phyloP scores from a whole-genome alignment of 176 grass and related monocot genomes.

The Lolium multiflorum region DNA sequence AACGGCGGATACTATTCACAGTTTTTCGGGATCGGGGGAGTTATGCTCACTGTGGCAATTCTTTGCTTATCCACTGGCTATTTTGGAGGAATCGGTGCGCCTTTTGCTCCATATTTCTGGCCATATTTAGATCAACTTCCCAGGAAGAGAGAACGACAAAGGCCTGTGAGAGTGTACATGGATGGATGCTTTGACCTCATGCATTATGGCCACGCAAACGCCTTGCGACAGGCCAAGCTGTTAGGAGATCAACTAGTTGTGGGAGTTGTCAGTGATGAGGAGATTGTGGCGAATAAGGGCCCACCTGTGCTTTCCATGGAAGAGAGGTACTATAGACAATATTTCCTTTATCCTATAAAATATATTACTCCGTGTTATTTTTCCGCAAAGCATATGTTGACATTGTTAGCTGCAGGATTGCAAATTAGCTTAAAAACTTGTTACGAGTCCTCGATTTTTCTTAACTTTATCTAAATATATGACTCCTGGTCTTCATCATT shows the following conservation, averaged over 20 bases:
- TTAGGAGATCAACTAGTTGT: constrained; percentile 82
- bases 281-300: constrained; percentile 90
- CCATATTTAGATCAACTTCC: constrained; percentile 70
- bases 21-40: constrained; percentile 81
- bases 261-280: constrained; percentile 89
- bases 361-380: neutral
- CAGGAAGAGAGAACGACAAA: constrained; percentile 68
- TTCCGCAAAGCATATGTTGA: neutral
- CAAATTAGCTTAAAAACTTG: constrained; percentile 17
- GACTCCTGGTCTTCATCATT: neutral
- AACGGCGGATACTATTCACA: constrained; percentile 69
- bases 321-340: constrained; percentile 60
- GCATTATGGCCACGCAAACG: constrained; percentile 95
- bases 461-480: neutral
- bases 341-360: constrained; percentile 1
- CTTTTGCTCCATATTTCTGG: constrained; percentile 69
- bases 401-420: neutral
- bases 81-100: constrained; percentile 80
- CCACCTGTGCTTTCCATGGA: constrained; percentile 93
- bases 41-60: constrained; percentile 71
- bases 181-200: constrained; percentile 97
- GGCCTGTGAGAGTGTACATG: constrained; percentile 91
- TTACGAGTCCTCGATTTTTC: neutral
- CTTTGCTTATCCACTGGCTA: constrained; percentile 75
- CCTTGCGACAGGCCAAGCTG: constrained; percentile 81